Percentiles rank a stretch among this genome's conserved stretches.
Conservation (phyloP, 257 asterid species). For the Marsdenia floribunda region DNA sequence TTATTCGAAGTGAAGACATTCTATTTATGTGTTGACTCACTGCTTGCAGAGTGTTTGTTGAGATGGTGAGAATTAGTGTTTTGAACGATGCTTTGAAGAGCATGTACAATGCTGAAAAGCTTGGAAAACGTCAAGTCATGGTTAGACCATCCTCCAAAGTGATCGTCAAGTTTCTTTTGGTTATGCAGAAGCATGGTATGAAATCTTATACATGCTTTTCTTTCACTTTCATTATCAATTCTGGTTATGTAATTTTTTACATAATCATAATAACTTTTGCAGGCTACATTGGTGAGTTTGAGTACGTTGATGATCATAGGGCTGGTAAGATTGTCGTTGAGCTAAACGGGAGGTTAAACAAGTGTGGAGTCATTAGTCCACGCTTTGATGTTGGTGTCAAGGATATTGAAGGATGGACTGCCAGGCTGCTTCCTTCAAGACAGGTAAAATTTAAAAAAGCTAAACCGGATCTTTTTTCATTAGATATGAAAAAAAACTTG, state of each 20-base stretch:
- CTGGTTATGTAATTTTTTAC: not conserved
- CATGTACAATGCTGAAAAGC: constrained; percentile 38
- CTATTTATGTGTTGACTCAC: not conserved
- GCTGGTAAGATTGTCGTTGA: constrained; percentile 37
- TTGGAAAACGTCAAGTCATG: constrained; percentile 42
- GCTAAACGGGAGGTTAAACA: constrained; percentile 34
- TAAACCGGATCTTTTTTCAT: too few species aligned
- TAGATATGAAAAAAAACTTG: not conserved
- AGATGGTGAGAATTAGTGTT: constrained; percentile 40
- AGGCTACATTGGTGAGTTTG: constrained; percentile 39
- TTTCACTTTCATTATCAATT: too few species aligned
- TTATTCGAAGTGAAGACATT: not conserved
- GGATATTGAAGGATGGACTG: constrained; percentile 40
- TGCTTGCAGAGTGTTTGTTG: constrained; percentile 6
- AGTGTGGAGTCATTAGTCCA: constrained; percentile 41
- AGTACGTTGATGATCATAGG: constrained; percentile 35
- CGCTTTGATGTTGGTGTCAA: constrained; percentile 35
- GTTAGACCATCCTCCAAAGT: constrained; percentile 35
- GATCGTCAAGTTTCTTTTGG: constrained; percentile 33
- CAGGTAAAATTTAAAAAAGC: constrained; percentile 18
- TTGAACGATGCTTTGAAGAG: constrained; percentile 36
- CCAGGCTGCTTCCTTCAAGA: constrained; percentile 38
- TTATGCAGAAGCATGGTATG: constrained; percentile 40
- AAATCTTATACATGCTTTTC: too few species aligned
- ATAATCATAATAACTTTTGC: not conserved